Percentiles rank a stretch among this genome's conserved stretches.
Conservation (phyloP, 2,329 filamentous ascomycete genomes). For the Pyrenophora seminiperda region DNA sequence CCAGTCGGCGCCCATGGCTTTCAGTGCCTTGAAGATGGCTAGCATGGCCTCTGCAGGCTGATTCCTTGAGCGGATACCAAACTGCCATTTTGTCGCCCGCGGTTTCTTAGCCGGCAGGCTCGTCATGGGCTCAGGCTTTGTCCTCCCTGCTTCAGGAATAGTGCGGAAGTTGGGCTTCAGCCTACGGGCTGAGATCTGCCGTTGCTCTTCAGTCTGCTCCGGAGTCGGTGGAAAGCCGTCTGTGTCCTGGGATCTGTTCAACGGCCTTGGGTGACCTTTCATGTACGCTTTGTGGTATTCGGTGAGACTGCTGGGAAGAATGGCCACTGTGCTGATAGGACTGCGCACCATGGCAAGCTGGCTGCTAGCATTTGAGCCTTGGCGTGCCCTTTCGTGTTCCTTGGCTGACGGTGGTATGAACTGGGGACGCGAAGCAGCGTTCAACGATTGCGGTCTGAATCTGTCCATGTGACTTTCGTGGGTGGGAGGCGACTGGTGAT, state of each 20-base stretch:
- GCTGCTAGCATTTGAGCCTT: slow-evolving; percentile 52
- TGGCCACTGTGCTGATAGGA: slow-evolving; percentile 78
- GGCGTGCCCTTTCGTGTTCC: slow-evolving; percentile 50
- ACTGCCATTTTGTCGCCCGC: slow-evolving; percentile 93
- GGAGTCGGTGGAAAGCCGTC: slow-evolving; percentile 47
- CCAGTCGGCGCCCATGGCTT: slow-evolving; percentile 88
- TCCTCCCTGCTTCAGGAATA: slow-evolving; percentile 61
- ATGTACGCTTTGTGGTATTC: slow-evolving; percentile 91
- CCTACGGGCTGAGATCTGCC: slow-evolving; percentile 77
- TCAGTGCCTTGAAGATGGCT: slow-evolving; percentile 90
- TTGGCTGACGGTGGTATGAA: slow-evolving; percentile 31
- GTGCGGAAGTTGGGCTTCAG: slow-evolving; percentile 84
- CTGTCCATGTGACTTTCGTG: slow-evolving; percentile 48
- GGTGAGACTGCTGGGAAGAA: slow-evolving; percentile 88
- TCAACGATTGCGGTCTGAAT: slow-evolving; percentile 43
- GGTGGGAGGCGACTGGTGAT: slow-evolving; percentile 60
- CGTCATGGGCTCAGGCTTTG: slow-evolving; percentile 61
- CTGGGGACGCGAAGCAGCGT: slow-evolving; percentile 40
- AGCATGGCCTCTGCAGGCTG: slow-evolving; percentile 91
- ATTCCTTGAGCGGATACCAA: slow-evolving; percentile 93
- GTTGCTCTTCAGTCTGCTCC: slow-evolving; percentile 62
- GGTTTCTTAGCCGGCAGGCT: slow-evolving; percentile 68
- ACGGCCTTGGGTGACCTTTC: slow-evolving; percentile 62
- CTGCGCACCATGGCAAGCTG: slow-evolving; percentile 48
- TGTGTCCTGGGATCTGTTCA: slow-evolving; percentile 24